Evolutionary conservation across 306 rosid genomes (phyloP).

Genomic region (Vigna trinervia): DNA sequence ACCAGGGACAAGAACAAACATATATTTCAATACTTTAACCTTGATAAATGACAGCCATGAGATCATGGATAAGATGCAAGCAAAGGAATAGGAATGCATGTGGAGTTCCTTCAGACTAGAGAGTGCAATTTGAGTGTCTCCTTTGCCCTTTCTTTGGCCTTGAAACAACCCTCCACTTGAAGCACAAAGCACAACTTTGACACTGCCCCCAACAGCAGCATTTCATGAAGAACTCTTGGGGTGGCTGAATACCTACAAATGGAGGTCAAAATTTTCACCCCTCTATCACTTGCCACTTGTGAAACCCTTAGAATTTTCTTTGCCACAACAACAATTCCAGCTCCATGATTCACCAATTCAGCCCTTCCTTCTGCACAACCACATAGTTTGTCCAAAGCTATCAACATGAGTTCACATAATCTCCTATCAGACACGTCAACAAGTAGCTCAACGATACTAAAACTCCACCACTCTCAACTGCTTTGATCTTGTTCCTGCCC

Average conservation of each 20-base stretch:
- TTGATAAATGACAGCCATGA: not conserved
- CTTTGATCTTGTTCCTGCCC: conserved; percentile 76
- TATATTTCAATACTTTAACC: not conserved
- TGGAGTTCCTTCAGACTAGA: conserved; percentile 65
- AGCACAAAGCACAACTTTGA: conserved; percentile 72
- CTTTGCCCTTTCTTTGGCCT: conserved; percentile 64
- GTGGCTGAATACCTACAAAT: conserved; percentile 61
- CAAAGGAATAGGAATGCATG: conserved; percentile 60
- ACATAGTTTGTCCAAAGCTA: conserved; percentile 67
- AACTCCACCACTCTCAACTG: conserved; percentile 59
- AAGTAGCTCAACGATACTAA: conserved; percentile 60
- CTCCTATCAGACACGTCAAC: conserved; percentile 48
- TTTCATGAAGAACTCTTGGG: conserved; percentile 58
- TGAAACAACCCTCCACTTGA: conserved; percentile 57
- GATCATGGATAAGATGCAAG: conserved; percentile 57
- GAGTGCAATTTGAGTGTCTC: conserved; percentile 70
- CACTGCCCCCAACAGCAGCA: conserved; percentile 70
- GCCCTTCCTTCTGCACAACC: conserved; percentile 75
- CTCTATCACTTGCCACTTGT: conserved; percentile 61
- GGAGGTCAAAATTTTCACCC: conserved; percentile 61
- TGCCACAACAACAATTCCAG: conserved; percentile 67
- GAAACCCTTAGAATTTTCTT: conserved; percentile 78
- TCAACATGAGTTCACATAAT: conserved; percentile 55
- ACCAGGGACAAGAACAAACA: not conserved
- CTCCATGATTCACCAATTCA: conserved; percentile 60